Conservation (phyloP, 225 moss, liverwort and hornwort species). For the Thuidium tamariscinum region DNA sequence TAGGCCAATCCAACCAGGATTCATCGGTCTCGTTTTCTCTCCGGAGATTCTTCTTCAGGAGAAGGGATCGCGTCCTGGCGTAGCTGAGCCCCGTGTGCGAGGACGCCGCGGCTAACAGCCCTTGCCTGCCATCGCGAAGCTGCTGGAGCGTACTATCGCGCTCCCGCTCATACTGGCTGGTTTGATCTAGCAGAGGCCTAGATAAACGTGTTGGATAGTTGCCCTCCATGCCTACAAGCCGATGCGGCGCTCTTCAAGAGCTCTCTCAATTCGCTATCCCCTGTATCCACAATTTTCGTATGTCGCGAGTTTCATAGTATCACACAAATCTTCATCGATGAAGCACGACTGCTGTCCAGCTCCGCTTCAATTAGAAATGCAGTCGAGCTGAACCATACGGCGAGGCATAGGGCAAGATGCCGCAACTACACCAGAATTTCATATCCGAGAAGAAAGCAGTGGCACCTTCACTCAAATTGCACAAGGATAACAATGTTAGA, state of each 20-base stretch:
- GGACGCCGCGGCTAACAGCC: constrained; percentile 31
- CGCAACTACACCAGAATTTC: not conserved
- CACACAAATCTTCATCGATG: not conserved
- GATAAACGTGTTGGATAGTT: constrained; percentile 4
- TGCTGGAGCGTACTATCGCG: not conserved
- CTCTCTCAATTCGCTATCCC: not conserved
- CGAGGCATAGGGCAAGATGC: not conserved
- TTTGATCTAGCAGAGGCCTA: constrained; percentile 12
- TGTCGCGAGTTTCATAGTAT: not conserved
- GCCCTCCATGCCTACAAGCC: constrained; percentile 3
- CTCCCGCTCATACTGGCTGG: constrained; percentile 24
- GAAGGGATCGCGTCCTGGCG: constrained; percentile 30
- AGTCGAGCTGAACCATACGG: not conserved
- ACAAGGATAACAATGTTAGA: not conserved
- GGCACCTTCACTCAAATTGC: not conserved
- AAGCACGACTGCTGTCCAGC: not conserved
- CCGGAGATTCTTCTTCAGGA: not conserved
- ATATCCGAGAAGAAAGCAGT: not conserved
- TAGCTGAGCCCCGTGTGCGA: constrained; percentile 40
- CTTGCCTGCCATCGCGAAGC: constrained; percentile 27
- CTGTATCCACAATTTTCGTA: not conserved
- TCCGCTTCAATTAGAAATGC: not conserved
- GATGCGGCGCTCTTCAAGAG: not conserved
- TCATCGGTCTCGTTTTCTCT: not conserved
- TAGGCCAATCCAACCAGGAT: constrained; percentile 5